Conservation (phyloP, 2,329 filamentous ascomycete genomes). For the Colletotrichum sp. region DNA sequence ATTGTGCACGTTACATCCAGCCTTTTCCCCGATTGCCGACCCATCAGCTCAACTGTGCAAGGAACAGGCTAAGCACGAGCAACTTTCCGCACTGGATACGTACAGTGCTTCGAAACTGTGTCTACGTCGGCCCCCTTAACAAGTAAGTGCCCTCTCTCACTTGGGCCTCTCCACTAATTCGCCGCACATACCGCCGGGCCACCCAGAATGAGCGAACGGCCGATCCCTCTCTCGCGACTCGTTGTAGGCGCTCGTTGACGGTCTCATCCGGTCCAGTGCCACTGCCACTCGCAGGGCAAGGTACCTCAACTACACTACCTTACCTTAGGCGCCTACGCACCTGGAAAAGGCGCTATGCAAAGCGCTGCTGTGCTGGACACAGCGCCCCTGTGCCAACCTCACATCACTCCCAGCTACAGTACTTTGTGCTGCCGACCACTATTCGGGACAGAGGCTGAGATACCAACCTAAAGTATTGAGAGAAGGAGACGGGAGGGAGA, state of each 20-base stretch:
- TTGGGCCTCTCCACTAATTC: slow-evolving; percentile 57
- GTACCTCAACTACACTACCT: background rate
- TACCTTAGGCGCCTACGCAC: background rate
- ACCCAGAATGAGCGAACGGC: slow-evolving; percentile 31
- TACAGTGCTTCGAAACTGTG: background rate
- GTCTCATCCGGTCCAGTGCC: background rate
- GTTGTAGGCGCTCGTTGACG: background rate
- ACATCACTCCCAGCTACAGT: background rate
- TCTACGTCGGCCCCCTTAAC: background rate
- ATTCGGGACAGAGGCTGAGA: background rate
- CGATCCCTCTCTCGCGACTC: slow-evolving; percentile 9
- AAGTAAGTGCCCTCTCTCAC: slow-evolving; percentile 12
- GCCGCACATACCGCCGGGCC: slow-evolving; percentile 62
- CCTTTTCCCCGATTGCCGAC: background rate
- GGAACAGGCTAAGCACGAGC: background rate
- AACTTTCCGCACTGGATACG: background rate
- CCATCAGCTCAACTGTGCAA: background rate
- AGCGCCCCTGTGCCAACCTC: background rate
- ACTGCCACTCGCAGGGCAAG: background rate
- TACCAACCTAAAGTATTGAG: background rate
- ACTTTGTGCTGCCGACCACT: background rate
- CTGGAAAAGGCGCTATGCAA: background rate
- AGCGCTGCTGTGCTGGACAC: background rate
- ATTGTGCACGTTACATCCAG: background rate
- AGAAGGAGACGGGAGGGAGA: background rate